Conservation (phyloP, 371 early-diverging fungal species). For the Lichtheimia corymbifera region DNA sequence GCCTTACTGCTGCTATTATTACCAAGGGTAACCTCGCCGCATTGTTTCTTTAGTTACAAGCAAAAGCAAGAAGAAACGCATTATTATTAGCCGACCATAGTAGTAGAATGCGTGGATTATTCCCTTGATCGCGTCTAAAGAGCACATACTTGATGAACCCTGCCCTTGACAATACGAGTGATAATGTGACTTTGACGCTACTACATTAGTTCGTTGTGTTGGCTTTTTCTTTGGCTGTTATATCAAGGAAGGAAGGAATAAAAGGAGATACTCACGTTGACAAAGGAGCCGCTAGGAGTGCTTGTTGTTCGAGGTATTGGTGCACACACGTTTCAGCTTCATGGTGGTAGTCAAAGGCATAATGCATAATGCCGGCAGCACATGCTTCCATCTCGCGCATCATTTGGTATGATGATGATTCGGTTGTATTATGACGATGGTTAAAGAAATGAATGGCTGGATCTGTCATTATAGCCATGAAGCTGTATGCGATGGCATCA, state of each 20-base stretch:
- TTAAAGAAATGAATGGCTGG: not conserved
- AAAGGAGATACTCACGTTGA: conserved; percentile 2
- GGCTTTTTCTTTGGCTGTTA: not conserved
- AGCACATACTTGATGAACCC: not conserved
- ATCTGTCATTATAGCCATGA: not conserved
- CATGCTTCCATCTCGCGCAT: too few species aligned
- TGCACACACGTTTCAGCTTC: conserved; percentile 6
- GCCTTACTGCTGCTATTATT: too few species aligned
- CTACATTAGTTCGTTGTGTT: not conserved
- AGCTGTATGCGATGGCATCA: not conserved
- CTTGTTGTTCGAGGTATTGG: conserved; percentile 5
- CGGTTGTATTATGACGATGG: not conserved
- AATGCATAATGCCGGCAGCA: too few species aligned
- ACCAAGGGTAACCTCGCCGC: too few species aligned
- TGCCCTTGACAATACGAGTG: not conserved
- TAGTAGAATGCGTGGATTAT: too few species aligned
- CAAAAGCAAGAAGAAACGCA: too few species aligned
- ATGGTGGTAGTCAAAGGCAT: not conserved
- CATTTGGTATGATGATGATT: not conserved
- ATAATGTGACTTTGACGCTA: not conserved
- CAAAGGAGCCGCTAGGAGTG: not conserved
- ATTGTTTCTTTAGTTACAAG: too few species aligned
- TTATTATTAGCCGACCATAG: too few species aligned
- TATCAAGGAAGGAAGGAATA: not conserved
- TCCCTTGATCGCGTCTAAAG: not conserved